phyloP scores from a whole-genome alignment of 495 filamentous ascomycete species.

The Aspergillus olivimuriae region DNA sequence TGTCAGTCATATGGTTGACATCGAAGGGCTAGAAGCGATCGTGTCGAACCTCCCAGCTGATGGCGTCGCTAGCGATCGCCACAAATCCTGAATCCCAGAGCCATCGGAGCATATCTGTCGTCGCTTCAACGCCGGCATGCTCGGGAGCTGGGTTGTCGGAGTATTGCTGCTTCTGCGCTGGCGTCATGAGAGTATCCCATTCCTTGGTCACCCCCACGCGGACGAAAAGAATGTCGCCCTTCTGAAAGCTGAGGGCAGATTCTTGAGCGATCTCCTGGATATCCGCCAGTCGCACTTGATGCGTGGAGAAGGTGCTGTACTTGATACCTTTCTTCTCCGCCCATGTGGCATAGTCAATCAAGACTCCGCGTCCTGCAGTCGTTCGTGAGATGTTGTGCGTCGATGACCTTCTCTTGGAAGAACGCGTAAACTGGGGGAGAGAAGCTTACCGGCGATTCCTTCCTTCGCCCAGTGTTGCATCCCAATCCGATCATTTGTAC shows the following conservation, averaged over 20 bases:
- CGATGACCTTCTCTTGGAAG: too few relatives aligned
- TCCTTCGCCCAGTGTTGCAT: slow-evolving; percentile 40
- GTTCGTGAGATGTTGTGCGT: too few relatives aligned
- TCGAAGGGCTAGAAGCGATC: background rate
- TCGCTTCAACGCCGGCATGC: slow-evolving; percentile 39
- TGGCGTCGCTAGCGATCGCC: slow-evolving; percentile 44
- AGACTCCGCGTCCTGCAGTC: slow-evolving; percentile 47
- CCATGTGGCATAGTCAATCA: slow-evolving; percentile 51
- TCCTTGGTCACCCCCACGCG: slow-evolving; percentile 40
- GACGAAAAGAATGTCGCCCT: slow-evolving; percentile 50
- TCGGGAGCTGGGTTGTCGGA: slow-evolving; percentile 18
- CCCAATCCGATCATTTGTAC: slow-evolving; percentile 44
- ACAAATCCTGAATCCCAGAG: slow-evolving; percentile 44
- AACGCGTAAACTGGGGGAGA: background rate
- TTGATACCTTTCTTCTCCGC: slow-evolving; percentile 30
- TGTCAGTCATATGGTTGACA: background rate
- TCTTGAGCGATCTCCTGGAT: slow-evolving; percentile 32
- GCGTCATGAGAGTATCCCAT: slow-evolving; percentile 31
- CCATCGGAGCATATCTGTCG: slow-evolving; percentile 37
- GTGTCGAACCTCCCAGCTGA: slow-evolving; percentile 37
- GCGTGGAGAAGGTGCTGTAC: slow-evolving; percentile 31
- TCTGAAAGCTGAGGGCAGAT: slow-evolving; percentile 33
- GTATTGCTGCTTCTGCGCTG: slow-evolving; percentile 29
- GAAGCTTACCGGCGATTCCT: slow-evolving; percentile 37
- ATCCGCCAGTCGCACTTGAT: slow-evolving; percentile 33